Conservation (phyloP, 768 basidiomycete genomes). For the Cytidiella melzeri region DNA sequence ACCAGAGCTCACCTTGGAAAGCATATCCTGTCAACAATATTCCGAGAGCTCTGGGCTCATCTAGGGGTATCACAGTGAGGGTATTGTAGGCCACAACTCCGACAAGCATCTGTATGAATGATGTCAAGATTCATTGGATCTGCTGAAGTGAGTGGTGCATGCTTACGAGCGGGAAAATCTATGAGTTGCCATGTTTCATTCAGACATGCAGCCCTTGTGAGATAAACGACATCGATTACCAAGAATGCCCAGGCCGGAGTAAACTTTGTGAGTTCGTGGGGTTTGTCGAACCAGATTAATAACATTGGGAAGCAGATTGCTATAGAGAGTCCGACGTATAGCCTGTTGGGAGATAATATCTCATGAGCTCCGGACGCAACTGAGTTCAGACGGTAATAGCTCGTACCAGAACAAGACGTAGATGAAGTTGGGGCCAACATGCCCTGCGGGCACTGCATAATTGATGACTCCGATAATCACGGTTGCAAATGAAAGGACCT, state of each 20-base stretch:
- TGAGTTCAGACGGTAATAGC: neutral
- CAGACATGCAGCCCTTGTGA: no score
- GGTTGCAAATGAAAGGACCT: constrained; percentile 46
- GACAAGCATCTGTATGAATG: constrained; percentile 35
- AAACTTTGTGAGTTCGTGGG: constrained; percentile 38
- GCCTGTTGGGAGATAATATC: constrained; percentile 31
- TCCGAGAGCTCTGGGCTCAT: constrained; percentile 33
- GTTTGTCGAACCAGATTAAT: constrained; percentile 44
- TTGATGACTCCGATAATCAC: constrained; percentile 44
- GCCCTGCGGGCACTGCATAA: constrained; percentile 35
- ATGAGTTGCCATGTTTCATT: neutral
- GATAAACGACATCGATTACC: constrained; percentile 26
- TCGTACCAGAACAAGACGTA: constrained; percentile 41
- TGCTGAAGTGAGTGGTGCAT: neutral
- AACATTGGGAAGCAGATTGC: constrained; percentile 41
- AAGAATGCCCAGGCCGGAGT: constrained; percentile 32
- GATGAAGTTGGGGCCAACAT: constrained; percentile 29
- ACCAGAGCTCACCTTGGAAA: constrained; percentile 34
- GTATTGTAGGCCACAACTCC: constrained; percentile 42
- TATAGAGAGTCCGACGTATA: constrained; percentile 34
- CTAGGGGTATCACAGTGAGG: constrained; percentile 30
- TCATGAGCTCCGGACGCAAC: neutral
- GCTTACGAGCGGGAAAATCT: constrained; percentile 28
- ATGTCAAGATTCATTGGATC: constrained; percentile 3
- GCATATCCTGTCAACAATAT: constrained; percentile 40